Percentiles rank a stretch among this genome's conserved stretches.
These are phyloP conservation scores for Jacaranda mimosifolia DNA, from an alignment of 257 asterid species.

Conservation along the genomic window DNA sequence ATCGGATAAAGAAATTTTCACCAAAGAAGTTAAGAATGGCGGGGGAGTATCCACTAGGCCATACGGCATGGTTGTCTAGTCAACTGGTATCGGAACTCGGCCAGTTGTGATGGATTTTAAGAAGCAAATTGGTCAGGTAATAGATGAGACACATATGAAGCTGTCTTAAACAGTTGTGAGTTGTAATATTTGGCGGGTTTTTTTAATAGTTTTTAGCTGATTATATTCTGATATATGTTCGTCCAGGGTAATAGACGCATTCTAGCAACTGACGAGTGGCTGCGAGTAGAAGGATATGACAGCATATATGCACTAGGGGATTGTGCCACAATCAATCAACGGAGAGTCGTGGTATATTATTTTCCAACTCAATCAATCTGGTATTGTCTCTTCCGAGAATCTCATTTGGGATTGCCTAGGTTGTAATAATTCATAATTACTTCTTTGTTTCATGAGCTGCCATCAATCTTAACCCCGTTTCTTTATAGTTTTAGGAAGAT, in stretches of 20 bases:
- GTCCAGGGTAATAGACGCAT: slow-evolving; percentile 80
- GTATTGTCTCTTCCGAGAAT: background rate
- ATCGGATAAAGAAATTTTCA: slow-evolving; percentile 80
- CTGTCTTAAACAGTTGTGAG: slow-evolving; percentile 15
- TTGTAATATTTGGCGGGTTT: background rate
- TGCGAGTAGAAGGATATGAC: slow-evolving; percentile 80
- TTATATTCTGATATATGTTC: slow-evolving; percentile 17
- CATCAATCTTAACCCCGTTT: slow-evolving; percentile 13
- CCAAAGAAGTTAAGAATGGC: slow-evolving; percentile 79
- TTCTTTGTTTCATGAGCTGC: slow-evolving; percentile 19
- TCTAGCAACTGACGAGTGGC: slow-evolving; percentile 95
- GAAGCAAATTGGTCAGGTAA: slow-evolving; percentile 97
- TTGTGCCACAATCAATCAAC: slow-evolving; percentile 94
- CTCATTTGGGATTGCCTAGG: background rate
- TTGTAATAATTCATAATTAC: background rate
- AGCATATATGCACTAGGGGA: slow-evolving; percentile 88
- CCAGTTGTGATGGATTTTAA: slow-evolving; percentile 86
- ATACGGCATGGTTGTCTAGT: slow-evolving; percentile 98
- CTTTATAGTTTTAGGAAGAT: slow-evolving; percentile 66
- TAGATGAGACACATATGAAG: slow-evolving; percentile 21
- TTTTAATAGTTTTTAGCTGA: slow-evolving; percentile 24
- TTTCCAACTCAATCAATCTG: background rate
- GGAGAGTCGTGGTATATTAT: slow-evolving; percentile 78
- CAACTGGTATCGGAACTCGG: slow-evolving; percentile 98
- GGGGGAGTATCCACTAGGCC: slow-evolving; percentile 74